phyloP scores from a whole-genome alignment of 2,329 filamentous ascomycete species.

The Setomelanomma holmii region DNA sequence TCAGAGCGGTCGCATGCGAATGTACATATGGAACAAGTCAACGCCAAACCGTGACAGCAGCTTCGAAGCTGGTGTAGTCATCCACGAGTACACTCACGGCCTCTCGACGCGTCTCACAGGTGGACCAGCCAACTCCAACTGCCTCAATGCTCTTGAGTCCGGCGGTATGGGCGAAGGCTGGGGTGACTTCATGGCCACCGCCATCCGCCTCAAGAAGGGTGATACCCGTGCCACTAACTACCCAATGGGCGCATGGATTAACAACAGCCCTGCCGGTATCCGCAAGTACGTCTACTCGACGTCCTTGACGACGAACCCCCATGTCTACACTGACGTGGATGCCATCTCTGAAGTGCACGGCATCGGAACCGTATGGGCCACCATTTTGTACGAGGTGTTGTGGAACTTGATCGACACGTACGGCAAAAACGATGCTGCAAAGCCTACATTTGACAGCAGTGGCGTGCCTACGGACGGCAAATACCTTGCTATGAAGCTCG shows the following conservation, averaged over 20 bases:
- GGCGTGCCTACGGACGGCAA: constrained; percentile 62
- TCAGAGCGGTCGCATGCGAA: constrained; percentile 61
- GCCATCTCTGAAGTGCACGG: constrained; percentile 52
- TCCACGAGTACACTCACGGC: constrained; percentile 57
- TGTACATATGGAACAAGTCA: constrained; percentile 63
- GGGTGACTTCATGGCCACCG: constrained; percentile 63
- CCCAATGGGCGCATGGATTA: constrained; percentile 60
- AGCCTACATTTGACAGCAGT: constrained; percentile 54
- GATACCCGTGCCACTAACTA: constrained; percentile 59
- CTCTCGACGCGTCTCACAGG: constrained; percentile 66
- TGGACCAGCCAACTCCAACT: constrained; percentile 62
- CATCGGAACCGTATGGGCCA: constrained; percentile 62
- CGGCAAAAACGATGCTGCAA: constrained; percentile 56
- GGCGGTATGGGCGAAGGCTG: constrained; percentile 67
- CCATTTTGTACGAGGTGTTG: constrained; percentile 62
- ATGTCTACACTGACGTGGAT: constrained; percentile 58
- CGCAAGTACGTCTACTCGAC: constrained; percentile 62
- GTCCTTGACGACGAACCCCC: constrained; percentile 58
- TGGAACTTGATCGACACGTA: constrained; percentile 66
- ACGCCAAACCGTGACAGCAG: constrained; percentile 60
- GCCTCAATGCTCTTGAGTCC: constrained; percentile 56
- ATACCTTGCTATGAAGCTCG: constrained; percentile 62
- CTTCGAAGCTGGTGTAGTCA: constrained; percentile 67
- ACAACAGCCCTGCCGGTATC: constrained; percentile 55
- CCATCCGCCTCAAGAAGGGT: constrained; percentile 55